A percentile compares a stretch with the other conserved stretches of the same genome.
phyloP scores from a whole-genome alignment of 495 filamentous ascomycete genomes.

The Penicillium simplicissimum region DNA sequence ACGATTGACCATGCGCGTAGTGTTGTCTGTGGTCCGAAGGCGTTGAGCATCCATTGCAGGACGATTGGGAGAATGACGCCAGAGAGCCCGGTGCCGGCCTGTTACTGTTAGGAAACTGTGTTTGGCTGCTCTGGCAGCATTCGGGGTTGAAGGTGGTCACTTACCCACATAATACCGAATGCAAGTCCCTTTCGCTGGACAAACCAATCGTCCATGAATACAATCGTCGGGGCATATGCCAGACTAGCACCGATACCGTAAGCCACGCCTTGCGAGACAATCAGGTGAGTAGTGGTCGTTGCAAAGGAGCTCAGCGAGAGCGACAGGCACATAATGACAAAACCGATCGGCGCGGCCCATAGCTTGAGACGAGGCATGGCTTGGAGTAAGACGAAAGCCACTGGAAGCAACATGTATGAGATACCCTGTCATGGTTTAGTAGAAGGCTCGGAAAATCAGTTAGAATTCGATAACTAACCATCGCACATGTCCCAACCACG shows the following conservation, averaged over 20 bases:
- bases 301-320: constrained; percentile 49
- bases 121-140: background rate
- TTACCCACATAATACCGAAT: constrained; percentile 51
- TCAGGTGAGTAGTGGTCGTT: constrained; percentile 42
- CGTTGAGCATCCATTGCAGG: constrained; percentile 49
- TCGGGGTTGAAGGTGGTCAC: background rate
- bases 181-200: constrained; percentile 48
- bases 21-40: constrained; percentile 55
- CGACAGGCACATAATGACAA: constrained; percentile 41
- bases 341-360: constrained; percentile 40
- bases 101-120: background rate
- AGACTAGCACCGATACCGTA: constrained; percentile 49
- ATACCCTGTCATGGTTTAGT: constrained; percentile 36
- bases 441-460: background rate
- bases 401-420: constrained; percentile 51
- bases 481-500: constrained; percentile 47
- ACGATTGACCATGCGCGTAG: constrained; percentile 48
- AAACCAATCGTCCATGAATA: constrained; percentile 60
- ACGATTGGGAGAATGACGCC: constrained; percentile 51
- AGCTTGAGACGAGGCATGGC: constrained; percentile 41
- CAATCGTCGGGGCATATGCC: constrained; percentile 45
- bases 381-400: constrained; percentile 44
- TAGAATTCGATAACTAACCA: constrained; percentile 24
- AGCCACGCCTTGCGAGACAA: constrained; percentile 52
- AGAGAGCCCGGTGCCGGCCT: constrained; percentile 44